phyloP scores from a whole-genome alignment of 108 stramenopile genomes.

The Bacterosira constricta region DNA sequence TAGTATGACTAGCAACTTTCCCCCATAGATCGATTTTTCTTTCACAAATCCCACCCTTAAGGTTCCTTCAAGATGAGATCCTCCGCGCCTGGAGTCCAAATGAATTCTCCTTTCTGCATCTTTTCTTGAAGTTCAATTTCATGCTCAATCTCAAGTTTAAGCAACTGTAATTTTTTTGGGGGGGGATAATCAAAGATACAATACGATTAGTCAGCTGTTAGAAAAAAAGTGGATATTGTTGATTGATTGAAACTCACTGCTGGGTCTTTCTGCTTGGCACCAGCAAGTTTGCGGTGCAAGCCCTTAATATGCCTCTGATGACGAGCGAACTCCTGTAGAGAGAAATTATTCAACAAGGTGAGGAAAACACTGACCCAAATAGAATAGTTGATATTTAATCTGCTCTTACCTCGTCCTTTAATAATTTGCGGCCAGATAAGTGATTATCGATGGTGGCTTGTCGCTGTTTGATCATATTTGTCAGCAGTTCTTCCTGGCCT shows the following conservation, averaged over 20 bases:
- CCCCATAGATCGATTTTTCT: too few species aligned
- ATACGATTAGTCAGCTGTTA: neutral
- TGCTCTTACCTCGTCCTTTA: neutral
- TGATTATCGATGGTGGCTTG: slow-evolving; percentile 7
- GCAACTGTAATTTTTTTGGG: neutral
- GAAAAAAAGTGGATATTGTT: neutral
- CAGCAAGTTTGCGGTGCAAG: slow-evolving; percentile 7
- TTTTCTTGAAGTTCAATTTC: slow-evolving; percentile 20
- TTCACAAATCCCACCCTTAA: neutral
- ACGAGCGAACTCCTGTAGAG: neutral
- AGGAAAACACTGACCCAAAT: neutral
- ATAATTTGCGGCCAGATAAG: neutral
- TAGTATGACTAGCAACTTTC: neutral
- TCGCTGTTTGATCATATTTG: neutral
- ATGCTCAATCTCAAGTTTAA: slow-evolving; percentile 14
- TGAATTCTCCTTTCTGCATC: slow-evolving; percentile 25
- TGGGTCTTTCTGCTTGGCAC: neutral
- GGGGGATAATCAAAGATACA: neutral
- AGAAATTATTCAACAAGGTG: neutral
- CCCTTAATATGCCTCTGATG: slow-evolving; percentile 6
- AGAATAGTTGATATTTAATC: neutral
- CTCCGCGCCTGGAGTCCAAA: slow-evolving; percentile 6
- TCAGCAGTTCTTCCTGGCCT: neutral
- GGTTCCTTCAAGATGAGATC: slow-evolving; percentile 14
- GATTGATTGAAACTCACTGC: neutral